Conservation (phyloP, 2,329 filamentous ascomycete species). For the Colletotrichum chrysophilum region DNA sequence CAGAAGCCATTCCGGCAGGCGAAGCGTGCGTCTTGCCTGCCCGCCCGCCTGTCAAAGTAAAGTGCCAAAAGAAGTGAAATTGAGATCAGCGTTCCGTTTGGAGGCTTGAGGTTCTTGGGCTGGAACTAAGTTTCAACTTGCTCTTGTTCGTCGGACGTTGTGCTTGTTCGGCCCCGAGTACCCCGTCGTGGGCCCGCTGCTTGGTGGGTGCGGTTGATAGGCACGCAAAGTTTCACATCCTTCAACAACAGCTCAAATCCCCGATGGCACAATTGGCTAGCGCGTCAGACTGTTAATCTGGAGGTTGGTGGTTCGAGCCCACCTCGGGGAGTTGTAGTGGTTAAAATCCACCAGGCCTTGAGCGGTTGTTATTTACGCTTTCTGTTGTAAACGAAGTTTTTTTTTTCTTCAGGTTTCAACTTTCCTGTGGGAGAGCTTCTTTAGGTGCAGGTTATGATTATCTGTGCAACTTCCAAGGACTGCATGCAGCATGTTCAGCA, state of each 20-base stretch:
- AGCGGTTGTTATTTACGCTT: fast-evolving
- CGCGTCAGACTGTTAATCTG: conserved; percentile 24
- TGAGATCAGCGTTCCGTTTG: not conserved
- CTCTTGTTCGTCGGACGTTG: not conserved
- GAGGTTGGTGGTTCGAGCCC: conserved; percentile 23
- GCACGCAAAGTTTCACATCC: fast-evolving
- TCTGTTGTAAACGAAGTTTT: not conserved
- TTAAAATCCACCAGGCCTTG: not conserved
- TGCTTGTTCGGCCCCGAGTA: not conserved
- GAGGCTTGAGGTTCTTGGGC: not conserved
- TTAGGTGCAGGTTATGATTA: not conserved
- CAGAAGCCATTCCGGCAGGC: not conserved
- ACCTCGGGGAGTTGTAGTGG: conserved; percentile 9
- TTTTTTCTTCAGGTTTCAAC: not conserved
- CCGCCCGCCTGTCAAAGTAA: not conserved
- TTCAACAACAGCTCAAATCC: not conserved
- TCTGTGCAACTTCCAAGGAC: not conserved
- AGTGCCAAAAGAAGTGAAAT: not conserved
- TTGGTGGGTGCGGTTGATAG: too few relatives aligned
- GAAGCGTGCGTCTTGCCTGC: not conserved
- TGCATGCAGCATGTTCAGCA: not conserved
- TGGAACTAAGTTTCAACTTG: not conserved
- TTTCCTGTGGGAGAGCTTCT: not conserved
- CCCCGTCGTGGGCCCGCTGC: not conserved
- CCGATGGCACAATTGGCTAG: conserved; percentile 23